Base-by-base conservation (phyloP, 1,139 yeast species). In the Geotrichum reessii region DNA sequence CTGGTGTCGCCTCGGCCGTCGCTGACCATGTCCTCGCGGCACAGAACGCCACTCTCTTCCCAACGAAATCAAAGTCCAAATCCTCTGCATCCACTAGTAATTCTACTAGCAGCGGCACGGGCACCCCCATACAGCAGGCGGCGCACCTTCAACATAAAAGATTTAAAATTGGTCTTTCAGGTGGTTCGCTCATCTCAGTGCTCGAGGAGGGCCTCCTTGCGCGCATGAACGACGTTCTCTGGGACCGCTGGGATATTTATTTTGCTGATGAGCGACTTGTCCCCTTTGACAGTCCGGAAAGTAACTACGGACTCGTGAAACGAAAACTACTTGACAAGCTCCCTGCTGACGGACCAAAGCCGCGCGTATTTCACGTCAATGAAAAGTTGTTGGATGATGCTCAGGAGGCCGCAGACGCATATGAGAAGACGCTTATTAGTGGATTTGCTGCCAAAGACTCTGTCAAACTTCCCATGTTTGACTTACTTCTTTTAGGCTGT, bases 381-480 rank as follows among this genome's bases (percentile, higher is more conserved):
- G 95, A 87, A 70, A 68, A 82, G 4, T 77, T 91, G 56, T 80
- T 91, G 48, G 80, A 81, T 62, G 96, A 91, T 70, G 92, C 97
- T 2, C 95, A 87, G 70, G 97, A 90, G 73, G 91, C 96, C 67
- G 98, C 98, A 7, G 98, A 93, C 71, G 82, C 78, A 62, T 93
- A 93, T 73, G 99, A 93, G 70, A 89, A 91, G 74, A 78, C 83
- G 25, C 78, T 93, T 61, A 87, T 93, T 63, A 83, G 81, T 68
- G 95, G 93, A 56, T 93, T 93, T 76, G 99, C 99, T n/a, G 89
- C 87, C 61, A 92, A 93, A 71, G 98, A 92, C 72, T 86, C 96
- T 19, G 98, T 93, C 61, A 91, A 92, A 73, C 79, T 92, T 63
- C 99, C 99, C 60, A 85, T 89, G 83, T 93, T 93, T 76, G 99